Base-by-base conservation (phyloP, 75 land plant species). In the Selaginella tamariscina region DNA sequence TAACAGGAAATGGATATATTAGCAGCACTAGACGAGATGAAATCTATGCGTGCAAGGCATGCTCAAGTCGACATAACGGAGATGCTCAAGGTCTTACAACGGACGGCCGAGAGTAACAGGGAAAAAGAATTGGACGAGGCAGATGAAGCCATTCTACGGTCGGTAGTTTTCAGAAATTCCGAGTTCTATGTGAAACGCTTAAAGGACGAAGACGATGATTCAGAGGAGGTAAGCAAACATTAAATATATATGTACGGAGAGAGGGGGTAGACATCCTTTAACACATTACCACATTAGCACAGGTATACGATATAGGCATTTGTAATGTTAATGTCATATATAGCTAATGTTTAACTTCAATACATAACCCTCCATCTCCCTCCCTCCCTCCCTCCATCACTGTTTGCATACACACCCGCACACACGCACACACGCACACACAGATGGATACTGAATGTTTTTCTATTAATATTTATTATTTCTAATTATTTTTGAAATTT, bases 41-140 rank as follows among this genome's bases (percentile, higher is more conserved):
- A 82, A 66, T 93, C 98, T 13, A 89, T 93, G 98, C 86, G 87
- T 90, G 85, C 95, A 27, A 85, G 98, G 64, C 98, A 93, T 80
- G 86, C 96, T 29, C 81, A 69, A 56, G 86, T 93, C 30, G 93
- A 82, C 32, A 73, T 78, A 0, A 88, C 86, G 67, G 78, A 66
- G 56, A 85, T 89, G 96, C 75, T 93, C 56, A 86, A 76, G 67
- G 86, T 84, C 32, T 79, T 86, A 65, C 83, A 80, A 49, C 83
- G 68, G 8, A 77, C 91, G 22, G 78, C 84, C 29, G 77, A 78
- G 11, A 56, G 73, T 29, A 86, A 83, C 85, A 88, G 83, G 89
- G 94, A 88, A 59, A 77, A 81, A 74, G 78, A 78, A 54, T 27
- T 89, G 33, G 89, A 77, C 56, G 88, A 86, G 72, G 88, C 82